Base-by-base conservation (phyloP, 2,329 filamentous ascomycete species). In the Microcyclospora tardicrescens region DNA sequence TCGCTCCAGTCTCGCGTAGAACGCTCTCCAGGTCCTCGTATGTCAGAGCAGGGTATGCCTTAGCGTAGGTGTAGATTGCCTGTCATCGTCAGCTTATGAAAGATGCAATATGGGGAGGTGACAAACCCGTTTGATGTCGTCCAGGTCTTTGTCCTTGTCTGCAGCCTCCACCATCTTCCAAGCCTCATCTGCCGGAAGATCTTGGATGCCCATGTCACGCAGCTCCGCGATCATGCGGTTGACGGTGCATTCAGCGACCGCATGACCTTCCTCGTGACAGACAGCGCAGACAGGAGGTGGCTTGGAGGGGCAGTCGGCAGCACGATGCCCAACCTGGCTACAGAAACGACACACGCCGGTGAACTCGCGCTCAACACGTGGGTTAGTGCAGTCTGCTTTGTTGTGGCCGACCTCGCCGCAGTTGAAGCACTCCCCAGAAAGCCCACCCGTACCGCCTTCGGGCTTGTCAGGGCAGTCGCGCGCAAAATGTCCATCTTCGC, bases 291-390 rank as follows among this genome's bases (percentile, higher is more conserved):
- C 43, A 50, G 62, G 60, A 1, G 76, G 64, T 6, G 69, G 68
- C 44, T 72, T 73, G 1, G 69, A 59, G 1, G 79, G 78, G 46
- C 81, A 86, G 37, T 81, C 75, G 14, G 71, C 68, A 37, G 71
- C 63, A 50, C 73, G 63, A 45, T 78, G 73, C 14, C 73, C 73
- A 28, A 64, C 55, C 41, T 68, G 50, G 12, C 65, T 60, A 47
- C 73, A 77, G 56, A 72, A 63, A 44, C 71, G 72, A 61, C 79
- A 84, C 9, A 62, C 70, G 2, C 77, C 73, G 35, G 64, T 66
- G 54, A 73, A 73, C 10, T 61, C 53, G 37, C 64, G 64, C 40
- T 67, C 63, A 37, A 73, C 68, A 16, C 60, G 61, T 12, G 70
- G 67, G 39, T 79, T 75, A 13, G 72, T 50, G 50, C 77, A 81